Evolutionary conservation across 2,329 filamentous ascomycete genomes (phyloP).

Genomic region (Ophiostoma angusticollis): DNA sequence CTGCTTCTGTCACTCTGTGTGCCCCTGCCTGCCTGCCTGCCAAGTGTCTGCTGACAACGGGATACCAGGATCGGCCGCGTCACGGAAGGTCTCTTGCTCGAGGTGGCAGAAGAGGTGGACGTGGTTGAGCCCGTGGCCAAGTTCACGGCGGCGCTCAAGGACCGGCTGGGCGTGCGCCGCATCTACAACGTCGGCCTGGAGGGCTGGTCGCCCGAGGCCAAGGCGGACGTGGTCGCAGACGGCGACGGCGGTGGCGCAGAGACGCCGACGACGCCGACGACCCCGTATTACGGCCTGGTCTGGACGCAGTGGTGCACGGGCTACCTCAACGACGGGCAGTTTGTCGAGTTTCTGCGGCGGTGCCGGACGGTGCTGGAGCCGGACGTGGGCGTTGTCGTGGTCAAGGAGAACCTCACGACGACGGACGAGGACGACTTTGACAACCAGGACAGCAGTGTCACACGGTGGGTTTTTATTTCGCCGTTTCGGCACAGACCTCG

Average conservation of each 20-base stretch:
- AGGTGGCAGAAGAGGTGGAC: conserved; percentile 60
- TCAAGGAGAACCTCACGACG: conserved; percentile 67
- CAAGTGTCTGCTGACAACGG: background rate
- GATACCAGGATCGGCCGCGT: conserved; percentile 61
- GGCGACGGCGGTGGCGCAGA: background rate
- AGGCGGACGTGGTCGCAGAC: conserved; percentile 11
- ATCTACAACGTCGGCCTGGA: conserved; percentile 66
- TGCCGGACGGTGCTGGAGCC: conserved; percentile 35
- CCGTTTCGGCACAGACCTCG: no score
- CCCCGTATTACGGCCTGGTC: conserved; percentile 58
- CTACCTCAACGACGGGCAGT: conserved; percentile 62
- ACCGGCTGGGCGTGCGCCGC: conserved; percentile 42
- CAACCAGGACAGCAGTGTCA: conserved; percentile 63
- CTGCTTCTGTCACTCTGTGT: background rate
- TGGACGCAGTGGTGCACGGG: conserved; percentile 89
- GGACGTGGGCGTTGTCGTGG: conserved; percentile 44
- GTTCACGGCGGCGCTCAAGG: conserved; percentile 54
- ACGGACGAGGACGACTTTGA: conserved; percentile 57
- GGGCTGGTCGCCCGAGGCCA: conserved; percentile 43
- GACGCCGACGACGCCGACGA: conserved; percentile 19
- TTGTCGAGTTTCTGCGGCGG: conserved; percentile 52
- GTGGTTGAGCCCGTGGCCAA: conserved; percentile 74
- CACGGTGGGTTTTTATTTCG: conserved; percentile 45
- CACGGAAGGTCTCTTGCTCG: conserved; percentile 62
- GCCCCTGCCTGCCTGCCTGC: background rate